Base-by-base conservation (phyloP, 306 rosid species). In the Pterocarpus santalinus region DNA sequence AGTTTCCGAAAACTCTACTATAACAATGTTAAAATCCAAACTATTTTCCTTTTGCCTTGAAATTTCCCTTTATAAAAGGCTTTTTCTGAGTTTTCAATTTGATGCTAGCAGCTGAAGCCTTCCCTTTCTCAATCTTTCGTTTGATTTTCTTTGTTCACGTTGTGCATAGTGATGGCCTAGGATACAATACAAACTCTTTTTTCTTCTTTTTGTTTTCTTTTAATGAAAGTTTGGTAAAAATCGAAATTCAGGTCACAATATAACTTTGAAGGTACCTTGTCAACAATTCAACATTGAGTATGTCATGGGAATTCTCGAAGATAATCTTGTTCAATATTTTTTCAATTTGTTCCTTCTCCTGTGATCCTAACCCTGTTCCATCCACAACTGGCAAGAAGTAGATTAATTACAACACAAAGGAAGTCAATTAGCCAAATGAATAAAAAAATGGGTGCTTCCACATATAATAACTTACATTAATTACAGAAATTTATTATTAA, bases 361-460 rank as follows among this genome's bases (percentile, higher is more conserved):
- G 85, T 8, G 92, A 85, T 46, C 87, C 94, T 17, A 82, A 71
- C 43, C 94, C 97, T 14, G 76, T 76, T 77, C 92, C 91, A 81
- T 87, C 93, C 17, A 86, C 94, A 32, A 93, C 99, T 1, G 99
- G 99, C 74, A 92, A 75, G 89, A 93, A 95, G 97, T 95, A 85
- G 69, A 86, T 22, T 60, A 73, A 22, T 22, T 22, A 38, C 74
- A 7, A 79, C 60, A 76, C 51, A 81, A 15, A 32, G 17, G 28
- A 69, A 83, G 60, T 12, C 17, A 76, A 30, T 36, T 33, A 76
- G 76, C 5, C 41, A 82, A 51, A 62, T 41, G 57, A 81, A 52
- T 1, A 15, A 71, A 68, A 47, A 17, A 75, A 2, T 34, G 66
- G 49, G 64, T 51, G 69, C 51, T 69, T 80, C 69, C 34, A 43